phyloP scores from a whole-genome alignment of 139 green algal species.

The Closterium sp. region DNA sequence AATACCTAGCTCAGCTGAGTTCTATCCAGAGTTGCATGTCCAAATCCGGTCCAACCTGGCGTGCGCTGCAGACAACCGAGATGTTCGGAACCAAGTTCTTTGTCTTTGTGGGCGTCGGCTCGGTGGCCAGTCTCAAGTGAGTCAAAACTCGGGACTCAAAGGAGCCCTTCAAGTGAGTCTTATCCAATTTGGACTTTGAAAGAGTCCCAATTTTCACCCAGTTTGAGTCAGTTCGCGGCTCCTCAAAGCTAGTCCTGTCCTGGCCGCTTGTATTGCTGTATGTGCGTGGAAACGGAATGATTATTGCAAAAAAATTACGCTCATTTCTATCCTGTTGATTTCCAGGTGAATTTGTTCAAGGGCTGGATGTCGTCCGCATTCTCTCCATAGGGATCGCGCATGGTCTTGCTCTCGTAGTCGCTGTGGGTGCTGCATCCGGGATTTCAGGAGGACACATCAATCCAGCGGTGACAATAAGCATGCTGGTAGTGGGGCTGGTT shows the following conservation, averaged over 20 bases:
- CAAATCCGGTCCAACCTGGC: background rate
- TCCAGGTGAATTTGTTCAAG: background rate
- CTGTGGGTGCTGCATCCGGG: conserved; percentile 6
- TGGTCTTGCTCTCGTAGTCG: conserved; percentile 9
- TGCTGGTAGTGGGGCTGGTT: conserved; percentile 5
- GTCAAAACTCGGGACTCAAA: no score
- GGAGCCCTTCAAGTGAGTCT: background rate
- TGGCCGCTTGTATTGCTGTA: no score
- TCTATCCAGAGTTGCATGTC: background rate
- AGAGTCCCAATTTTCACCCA: no score
- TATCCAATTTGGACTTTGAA: no score
- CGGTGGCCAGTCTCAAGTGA: background rate
- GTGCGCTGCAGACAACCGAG: background rate
- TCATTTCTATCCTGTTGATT: background rate
- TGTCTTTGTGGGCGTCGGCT: background rate
- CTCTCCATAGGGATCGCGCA: conserved; percentile 17
- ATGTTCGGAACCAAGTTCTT: background rate
- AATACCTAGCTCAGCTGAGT: background rate
- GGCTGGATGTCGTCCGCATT: background rate
- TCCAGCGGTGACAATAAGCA: conserved; percentile 25
- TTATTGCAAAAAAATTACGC: no score
- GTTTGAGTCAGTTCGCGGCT: no score
- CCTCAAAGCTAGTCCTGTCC: no score
- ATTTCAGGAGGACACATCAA: conserved; percentile 43
- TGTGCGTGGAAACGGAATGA: no score